phyloP scores from a whole-genome alignment of 2,329 filamentous ascomycete species.

The Colletotrichum viniferum region DNA sequence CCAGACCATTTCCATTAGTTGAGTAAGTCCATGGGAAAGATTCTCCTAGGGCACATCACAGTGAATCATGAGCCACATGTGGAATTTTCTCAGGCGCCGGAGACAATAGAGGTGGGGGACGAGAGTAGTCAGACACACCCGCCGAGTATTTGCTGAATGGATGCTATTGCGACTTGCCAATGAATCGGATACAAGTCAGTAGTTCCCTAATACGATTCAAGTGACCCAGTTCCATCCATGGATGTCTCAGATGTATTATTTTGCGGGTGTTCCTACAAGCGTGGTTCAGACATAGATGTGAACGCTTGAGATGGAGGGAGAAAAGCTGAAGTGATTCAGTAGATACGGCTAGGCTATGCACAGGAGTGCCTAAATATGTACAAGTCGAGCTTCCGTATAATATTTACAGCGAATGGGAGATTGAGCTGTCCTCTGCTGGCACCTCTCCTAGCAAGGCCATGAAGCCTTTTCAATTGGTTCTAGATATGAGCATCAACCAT shows the following conservation, averaged over 20 bases:
- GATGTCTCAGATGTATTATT: not conserved
- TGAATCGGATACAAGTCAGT: accelerated
- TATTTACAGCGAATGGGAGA: not conserved
- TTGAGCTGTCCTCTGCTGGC: not conserved
- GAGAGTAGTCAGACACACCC: not conserved
- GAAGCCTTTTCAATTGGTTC: not conserved
- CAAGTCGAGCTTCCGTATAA: not conserved
- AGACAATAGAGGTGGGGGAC: not conserved
- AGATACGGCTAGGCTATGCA: not conserved
- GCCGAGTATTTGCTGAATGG: not conserved
- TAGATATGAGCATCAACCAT: not conserved
- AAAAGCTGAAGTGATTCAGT: not conserved
- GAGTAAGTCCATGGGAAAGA: accelerated
- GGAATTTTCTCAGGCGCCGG: not conserved
- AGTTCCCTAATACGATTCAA: not conserved
- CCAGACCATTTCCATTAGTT: not conserved
- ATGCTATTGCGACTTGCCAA: not conserved
- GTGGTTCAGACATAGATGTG: not conserved
- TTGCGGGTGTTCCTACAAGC: accelerated
- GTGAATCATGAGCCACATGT: not conserved
- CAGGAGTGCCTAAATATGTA: not conserved
- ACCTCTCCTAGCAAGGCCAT: not conserved
- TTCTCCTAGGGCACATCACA: not conserved
- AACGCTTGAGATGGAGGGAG: not conserved
- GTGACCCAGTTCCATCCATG: not conserved